Evolutionary conservation across 805 yeast genomes (phyloP).

Genomic region (Candida saitoana): DNA sequence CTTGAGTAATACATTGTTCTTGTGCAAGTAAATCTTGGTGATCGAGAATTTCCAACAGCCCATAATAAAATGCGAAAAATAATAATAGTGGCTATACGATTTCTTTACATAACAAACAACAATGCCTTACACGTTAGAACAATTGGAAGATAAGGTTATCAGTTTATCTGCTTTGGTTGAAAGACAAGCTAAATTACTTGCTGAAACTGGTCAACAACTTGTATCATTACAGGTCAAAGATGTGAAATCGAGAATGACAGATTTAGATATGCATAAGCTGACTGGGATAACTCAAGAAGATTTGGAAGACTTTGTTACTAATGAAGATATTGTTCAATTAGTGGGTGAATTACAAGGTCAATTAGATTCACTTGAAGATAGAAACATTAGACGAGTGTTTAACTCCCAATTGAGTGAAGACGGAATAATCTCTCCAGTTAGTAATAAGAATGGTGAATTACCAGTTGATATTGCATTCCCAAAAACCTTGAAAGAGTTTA

Average conservation of each 20-base stretch:
- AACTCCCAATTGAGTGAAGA: slow-evolving; percentile 47
- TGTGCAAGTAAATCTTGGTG: no score
- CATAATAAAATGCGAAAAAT: no score
- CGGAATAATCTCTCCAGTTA: slow-evolving; percentile 55
- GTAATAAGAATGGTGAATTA: slow-evolving; percentile 74
- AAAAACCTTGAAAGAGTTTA: slow-evolving; percentile 49
- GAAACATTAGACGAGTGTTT: slow-evolving; percentile 65
- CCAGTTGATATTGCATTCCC: slow-evolving; percentile 59
- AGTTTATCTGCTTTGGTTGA: slow-evolving; percentile 41
- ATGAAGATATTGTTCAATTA: slow-evolving; percentile 79
- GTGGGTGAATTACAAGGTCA: slow-evolving; percentile 91
- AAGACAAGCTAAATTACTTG: slow-evolving; percentile 62
- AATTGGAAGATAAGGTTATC: not conserved
- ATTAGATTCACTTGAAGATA: slow-evolving; percentile 71
- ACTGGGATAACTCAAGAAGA: slow-evolving; percentile 11
- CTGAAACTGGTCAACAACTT: slow-evolving; percentile 77
- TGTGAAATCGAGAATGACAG: slow-evolving; percentile 37
- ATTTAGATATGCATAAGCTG: slow-evolving; percentile 15
- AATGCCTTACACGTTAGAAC: not conserved
- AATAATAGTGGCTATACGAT: no score
- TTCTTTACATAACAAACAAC: no score
- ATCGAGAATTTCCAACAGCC: no score
- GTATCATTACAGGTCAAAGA: slow-evolving; percentile 62
- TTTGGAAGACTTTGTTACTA: slow-evolving; percentile 62
- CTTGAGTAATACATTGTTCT: no score